Conservation (phyloP, 768 basidiomycete genomes). For the Collybia sordida region DNA sequence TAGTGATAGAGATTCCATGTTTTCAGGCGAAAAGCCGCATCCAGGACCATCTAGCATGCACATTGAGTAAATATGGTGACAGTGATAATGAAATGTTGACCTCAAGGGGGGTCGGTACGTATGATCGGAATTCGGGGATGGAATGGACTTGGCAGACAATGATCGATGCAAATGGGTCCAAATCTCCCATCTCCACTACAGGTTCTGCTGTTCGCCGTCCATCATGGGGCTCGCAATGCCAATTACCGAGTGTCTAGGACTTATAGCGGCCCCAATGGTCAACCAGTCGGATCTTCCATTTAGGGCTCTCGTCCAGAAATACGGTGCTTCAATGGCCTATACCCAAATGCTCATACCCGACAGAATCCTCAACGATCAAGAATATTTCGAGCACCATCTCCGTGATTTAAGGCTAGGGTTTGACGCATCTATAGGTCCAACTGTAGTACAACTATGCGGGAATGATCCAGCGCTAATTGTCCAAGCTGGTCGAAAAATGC, state of each 20-base stretch:
- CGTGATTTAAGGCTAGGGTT: constrained; percentile 46
- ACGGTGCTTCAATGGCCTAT: constrained; percentile 69
- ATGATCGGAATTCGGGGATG: too few relatives aligned
- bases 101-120: too few relatives aligned
- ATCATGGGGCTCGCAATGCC: constrained; percentile 8
- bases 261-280: constrained; percentile 74
- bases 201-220: too few relatives aligned
- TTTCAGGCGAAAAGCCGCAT: too few relatives aligned
- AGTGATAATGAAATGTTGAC: too few relatives aligned
- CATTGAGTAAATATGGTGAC: too few relatives aligned
- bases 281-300: constrained; percentile 81
- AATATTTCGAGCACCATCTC: constrained; percentile 64
- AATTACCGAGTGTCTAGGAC: constrained; percentile 27
- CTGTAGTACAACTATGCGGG: constrained; percentile 75
- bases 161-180: too few relatives aligned
- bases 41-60: too few relatives aligned
- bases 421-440: constrained; percentile 37
- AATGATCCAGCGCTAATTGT: constrained; percentile 65
- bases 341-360: constrained; percentile 78
- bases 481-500: constrained; percentile 57
- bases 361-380: constrained; percentile 57
- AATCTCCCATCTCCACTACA: too few relatives aligned
- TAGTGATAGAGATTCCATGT: too few relatives aligned
- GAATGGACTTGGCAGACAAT: too few relatives aligned
- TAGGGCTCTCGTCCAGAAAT: constrained; percentile 54